A percentile compares a stretch with the other conserved stretches of the same genome.
Conservation (phyloP, 805 yeast species). For the Kuraishia cidri region DNA sequence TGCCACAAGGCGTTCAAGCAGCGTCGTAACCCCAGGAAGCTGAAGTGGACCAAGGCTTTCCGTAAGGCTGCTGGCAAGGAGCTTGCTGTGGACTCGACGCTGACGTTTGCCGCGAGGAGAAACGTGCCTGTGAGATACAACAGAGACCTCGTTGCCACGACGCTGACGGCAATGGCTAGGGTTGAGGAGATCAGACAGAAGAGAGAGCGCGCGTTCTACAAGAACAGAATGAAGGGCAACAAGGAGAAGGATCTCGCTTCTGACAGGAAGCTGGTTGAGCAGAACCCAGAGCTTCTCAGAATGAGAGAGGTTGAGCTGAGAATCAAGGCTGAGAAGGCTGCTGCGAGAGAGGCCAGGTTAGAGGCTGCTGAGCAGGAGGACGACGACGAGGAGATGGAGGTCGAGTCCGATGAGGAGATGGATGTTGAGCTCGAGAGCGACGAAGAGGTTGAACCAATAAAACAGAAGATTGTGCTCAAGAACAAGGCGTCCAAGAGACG, state of each 20-base stretch:
- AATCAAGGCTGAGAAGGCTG: slow-evolving; percentile 62
- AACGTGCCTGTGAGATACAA: slow-evolving; percentile 97
- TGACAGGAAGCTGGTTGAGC: slow-evolving; percentile 83
- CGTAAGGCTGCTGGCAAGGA: slow-evolving; percentile 99
- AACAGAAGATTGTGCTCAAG: slow-evolving; percentile 53
- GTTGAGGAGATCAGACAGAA: slow-evolving; percentile 92
- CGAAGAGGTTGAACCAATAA: slow-evolving; percentile 35
- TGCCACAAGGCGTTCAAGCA: slow-evolving; percentile 97
- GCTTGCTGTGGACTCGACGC: slow-evolving; percentile 92
- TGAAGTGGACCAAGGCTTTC: slow-evolving; percentile 98
- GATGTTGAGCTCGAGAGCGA: slow-evolving; percentile 33
- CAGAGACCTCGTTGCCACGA: slow-evolving; percentile 90
- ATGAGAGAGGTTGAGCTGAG: slow-evolving; percentile 91
- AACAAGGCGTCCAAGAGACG: slow-evolving; percentile 46
- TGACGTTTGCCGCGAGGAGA: slow-evolving; percentile 95
- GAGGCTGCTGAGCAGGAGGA: slow-evolving; percentile 32
- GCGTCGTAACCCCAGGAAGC: slow-evolving; percentile 97
- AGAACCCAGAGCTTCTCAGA: slow-evolving; percentile 81
- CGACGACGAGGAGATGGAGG: slow-evolving; percentile 31
- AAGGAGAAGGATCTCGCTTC: slow-evolving; percentile 76
- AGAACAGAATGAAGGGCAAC: slow-evolving; percentile 98
- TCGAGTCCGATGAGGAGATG: slow-evolving; percentile 41
- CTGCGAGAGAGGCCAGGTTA: slow-evolving; percentile 43
- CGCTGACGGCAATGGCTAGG: slow-evolving; percentile 91
- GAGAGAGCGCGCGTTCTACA: slow-evolving; percentile 97